Conservation (phyloP, 805 yeast species). For the Starmerella potacharoeniae region DNA sequence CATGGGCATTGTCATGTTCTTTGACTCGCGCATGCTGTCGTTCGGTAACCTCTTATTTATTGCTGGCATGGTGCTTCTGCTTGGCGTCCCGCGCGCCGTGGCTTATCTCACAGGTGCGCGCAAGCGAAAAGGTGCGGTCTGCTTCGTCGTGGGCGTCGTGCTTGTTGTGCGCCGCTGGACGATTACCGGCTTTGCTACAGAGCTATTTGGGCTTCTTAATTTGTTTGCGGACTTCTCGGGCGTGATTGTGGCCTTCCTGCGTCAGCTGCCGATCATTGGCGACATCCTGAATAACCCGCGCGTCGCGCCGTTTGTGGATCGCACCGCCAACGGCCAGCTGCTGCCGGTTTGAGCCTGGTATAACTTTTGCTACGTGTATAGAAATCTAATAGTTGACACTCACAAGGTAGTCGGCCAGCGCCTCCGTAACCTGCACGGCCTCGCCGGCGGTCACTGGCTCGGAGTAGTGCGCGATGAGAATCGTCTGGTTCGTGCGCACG, state of each 20-base stretch:
- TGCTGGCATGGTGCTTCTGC: conserved; percentile 73
- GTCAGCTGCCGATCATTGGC: conserved; percentile 82
- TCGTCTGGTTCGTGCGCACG: conserved; percentile 89
- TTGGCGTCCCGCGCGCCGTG: conserved; percentile 76
- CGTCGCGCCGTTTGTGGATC: conserved; percentile 63
- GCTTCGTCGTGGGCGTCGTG: conserved; percentile 63
- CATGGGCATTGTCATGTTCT: conserved; percentile 72
- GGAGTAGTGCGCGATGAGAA: conserved; percentile 84
- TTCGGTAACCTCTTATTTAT: conserved; percentile 74
- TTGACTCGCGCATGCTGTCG: conserved; percentile 80
- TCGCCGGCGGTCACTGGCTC: conserved; percentile 81
- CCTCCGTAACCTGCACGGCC: conserved; percentile 89
- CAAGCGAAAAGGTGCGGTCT: conserved; percentile 75
- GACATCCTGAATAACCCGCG: conserved; percentile 69
- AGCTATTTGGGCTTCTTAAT: conserved; percentile 78
- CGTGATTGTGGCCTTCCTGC: conserved; percentile 70
- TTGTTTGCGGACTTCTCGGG: conserved; percentile 91
- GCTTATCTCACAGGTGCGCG: conserved; percentile 77
- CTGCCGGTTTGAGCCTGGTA: conserved; percentile 41
- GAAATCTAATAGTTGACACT: conserved; percentile 58
- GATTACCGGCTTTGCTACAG: conserved; percentile 74
- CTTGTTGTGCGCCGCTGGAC: conserved; percentile 67
- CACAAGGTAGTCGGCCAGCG: conserved; percentile 88
- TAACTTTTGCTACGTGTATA: background rate
- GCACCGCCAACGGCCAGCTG: conserved; percentile 54